These are phyloP conservation scores for Artemisia argyi DNA, from an alignment of 129 eudicot species.

Conservation along the genomic window DNA sequence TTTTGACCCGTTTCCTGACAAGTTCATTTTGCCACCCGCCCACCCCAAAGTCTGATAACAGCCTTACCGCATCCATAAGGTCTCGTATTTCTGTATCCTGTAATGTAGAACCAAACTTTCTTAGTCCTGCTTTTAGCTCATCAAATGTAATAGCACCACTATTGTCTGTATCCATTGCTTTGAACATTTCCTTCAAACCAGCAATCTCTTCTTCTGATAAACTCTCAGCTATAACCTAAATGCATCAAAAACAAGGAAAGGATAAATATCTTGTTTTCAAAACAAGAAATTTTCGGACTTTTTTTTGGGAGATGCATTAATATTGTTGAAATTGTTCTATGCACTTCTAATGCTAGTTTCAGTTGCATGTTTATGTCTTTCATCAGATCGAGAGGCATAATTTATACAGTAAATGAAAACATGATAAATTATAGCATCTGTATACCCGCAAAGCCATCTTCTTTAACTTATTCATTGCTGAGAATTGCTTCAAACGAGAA, in stretches of 20 bases:
- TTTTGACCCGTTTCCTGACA: no score
- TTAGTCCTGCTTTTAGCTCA: conserved; percentile 87
- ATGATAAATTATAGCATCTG: background rate
- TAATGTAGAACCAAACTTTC: conserved; percentile 81
- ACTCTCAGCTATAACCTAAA: conserved; percentile 89
- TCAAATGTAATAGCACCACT: conserved; percentile 94
- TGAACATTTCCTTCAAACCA: conserved; percentile 85
- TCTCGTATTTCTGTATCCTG: conserved; percentile 92
- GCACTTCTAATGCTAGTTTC: background rate
- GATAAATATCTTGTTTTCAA: background rate
- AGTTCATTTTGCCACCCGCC: no score
- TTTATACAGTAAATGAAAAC: background rate
- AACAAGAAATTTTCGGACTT: background rate
- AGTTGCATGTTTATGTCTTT: background rate
- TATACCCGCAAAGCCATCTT: conserved; percentile 99
- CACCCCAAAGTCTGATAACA: background rate
- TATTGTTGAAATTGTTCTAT: no score
- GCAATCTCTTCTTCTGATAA: conserved; percentile 96
- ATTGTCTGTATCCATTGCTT: conserved; percentile 87
- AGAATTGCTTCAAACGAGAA: conserved; percentile 91
- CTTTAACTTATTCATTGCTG: conserved; percentile 97
- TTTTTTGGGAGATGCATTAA: no score
- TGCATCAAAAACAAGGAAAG: conserved; percentile 23
- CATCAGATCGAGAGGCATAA: background rate
- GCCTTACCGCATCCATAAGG: conserved; percentile 92